Base-by-base conservation (phyloP, 108 stramenopile species). In the Hondaea fermentalgiana region DNA sequence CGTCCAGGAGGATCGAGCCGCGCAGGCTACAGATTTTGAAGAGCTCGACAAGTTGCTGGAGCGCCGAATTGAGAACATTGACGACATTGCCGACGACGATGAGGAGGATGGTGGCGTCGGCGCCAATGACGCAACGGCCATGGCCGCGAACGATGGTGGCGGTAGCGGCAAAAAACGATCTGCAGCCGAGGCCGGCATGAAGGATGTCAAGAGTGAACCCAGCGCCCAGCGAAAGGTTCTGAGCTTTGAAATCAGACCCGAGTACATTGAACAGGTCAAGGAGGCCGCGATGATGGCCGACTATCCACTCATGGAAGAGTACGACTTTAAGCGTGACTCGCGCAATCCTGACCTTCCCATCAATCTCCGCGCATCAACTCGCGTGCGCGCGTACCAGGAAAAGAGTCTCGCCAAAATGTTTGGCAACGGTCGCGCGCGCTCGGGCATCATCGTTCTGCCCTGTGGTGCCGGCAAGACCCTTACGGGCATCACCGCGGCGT, bases 381-480 rank as follows among this genome's bases (percentile, higher is more conserved):
- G 95, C 35, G 97, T 99, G 92, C 95, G 99, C 42, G 92, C 96
- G 19, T 99, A 99, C 93, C 99, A 99, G 90, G 97, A 99, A 90
- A 95, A 97, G 60, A 71, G 72, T 25, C 72, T 95, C 17, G 89
- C 91, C 45, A 94, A 93, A 90, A 98, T 99, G 99, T 99, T 99
- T 94, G 99, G 99, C 44, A 99, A 99, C 89, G 99, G 99, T 4
- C 96, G 98, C 3, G 98, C 99, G 10, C 93, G 99, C 57, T 97
- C 97, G 8, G 99, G 99, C 8, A 99, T 99, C 88, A 98, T 99
- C 89, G 99, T 99, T 8, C 93, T 99, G 25, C 99, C 99, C 2
- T 99, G 99, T 91, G 98, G 98, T 42, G 99, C 99, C 14, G 98
- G 97, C 53, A 99, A 98, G 90, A 98, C 98, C 5, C 90, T 99